Evolutionary conservation across 2,329 filamentous ascomycete species (phyloP).

Genomic region (Cladophialophora bantiana): DNA sequence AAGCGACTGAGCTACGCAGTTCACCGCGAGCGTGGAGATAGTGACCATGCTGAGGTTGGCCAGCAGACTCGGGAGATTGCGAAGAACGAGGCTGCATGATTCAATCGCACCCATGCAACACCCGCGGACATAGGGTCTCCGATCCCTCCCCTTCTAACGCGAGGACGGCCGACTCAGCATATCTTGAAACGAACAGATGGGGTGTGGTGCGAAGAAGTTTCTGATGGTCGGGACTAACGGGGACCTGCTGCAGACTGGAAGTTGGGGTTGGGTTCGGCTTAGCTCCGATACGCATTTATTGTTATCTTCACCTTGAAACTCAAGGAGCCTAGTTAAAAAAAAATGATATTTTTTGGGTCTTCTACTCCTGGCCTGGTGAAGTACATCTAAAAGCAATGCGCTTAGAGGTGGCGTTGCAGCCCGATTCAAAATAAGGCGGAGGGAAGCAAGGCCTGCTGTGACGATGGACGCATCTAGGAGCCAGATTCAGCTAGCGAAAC

Average conservation of each 20-base stretch:
- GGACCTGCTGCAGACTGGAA: background rate
- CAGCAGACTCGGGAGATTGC: conserved; percentile 17
- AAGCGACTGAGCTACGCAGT: conserved; percentile 29
- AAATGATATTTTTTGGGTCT: background rate
- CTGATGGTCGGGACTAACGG: too few relatives aligned
- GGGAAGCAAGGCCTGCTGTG: background rate
- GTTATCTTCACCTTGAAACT: too few relatives aligned
- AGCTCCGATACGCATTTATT: too few relatives aligned
- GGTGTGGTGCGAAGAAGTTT: background rate
- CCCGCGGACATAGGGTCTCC: background rate
- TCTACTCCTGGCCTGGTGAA: background rate
- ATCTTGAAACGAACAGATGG: background rate
- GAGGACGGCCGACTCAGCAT: background rate
- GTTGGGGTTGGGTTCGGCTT: background rate
- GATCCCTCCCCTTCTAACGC: background rate
- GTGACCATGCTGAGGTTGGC: conserved; percentile 12
- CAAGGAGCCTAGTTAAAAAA: background rate
- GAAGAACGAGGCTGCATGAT: conserved; percentile 26
- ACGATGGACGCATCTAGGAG: background rate
- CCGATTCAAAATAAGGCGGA: background rate
- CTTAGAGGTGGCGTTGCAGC: background rate
- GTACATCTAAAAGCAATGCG: background rate
- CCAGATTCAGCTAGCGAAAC: background rate
- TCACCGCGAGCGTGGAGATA: conserved; percentile 24
- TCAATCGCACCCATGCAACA: background rate